Conservation (phyloP, 2,329 filamentous ascomycete species). For the Dothistroma pini region DNA sequence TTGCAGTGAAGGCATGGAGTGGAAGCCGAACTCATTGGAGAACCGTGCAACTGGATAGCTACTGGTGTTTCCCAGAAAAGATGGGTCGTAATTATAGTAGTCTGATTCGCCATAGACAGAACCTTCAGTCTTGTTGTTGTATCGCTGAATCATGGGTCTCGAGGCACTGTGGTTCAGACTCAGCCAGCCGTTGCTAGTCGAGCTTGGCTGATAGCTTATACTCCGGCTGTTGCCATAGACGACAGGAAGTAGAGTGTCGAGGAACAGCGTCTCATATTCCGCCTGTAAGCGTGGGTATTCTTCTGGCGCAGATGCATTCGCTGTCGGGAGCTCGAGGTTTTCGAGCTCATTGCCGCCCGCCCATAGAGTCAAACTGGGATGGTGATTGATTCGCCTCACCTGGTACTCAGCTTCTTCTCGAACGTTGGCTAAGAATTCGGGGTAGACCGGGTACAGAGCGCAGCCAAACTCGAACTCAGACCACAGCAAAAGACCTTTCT, state of each 20-base stretch:
- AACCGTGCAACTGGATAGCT: slow-evolving; percentile 58
- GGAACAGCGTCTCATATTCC: slow-evolving; percentile 58
- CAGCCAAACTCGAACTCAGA: slow-evolving; percentile 62
- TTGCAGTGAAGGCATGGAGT: slow-evolving; percentile 59
- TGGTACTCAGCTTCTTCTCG: slow-evolving; percentile 57
- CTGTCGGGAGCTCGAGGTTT: slow-evolving; percentile 48
- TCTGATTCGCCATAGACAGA: slow-evolving; percentile 57
- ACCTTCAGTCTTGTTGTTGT: slow-evolving; percentile 52
- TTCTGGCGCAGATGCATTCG: slow-evolving; percentile 41
- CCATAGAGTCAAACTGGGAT: slow-evolving; percentile 45
- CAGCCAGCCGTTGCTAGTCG: slow-evolving; percentile 58
- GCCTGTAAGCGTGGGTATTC: slow-evolving; percentile 42
- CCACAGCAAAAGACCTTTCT: slow-evolving; percentile 59
- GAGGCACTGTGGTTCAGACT: slow-evolving; percentile 52
- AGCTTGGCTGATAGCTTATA: slow-evolving; percentile 59
- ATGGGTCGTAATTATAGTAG: slow-evolving; percentile 55
- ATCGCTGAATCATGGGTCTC: slow-evolving; percentile 51
- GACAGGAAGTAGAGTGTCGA: slow-evolving; percentile 52
- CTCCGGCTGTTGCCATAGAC: slow-evolving; percentile 57
- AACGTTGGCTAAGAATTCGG: slow-evolving; percentile 54
- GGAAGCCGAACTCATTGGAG: slow-evolving; percentile 62
- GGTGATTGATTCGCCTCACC: slow-evolving; percentile 59
- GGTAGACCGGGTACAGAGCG: slow-evolving; percentile 55
- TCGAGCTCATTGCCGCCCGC: slow-evolving; percentile 57
- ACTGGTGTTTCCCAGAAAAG: slow-evolving; percentile 52